Percentiles rank a stretch among this genome's conserved stretches.
phyloP scores from a whole-genome alignment of 306 rosid species.

The Quercus variabilis region DNA sequence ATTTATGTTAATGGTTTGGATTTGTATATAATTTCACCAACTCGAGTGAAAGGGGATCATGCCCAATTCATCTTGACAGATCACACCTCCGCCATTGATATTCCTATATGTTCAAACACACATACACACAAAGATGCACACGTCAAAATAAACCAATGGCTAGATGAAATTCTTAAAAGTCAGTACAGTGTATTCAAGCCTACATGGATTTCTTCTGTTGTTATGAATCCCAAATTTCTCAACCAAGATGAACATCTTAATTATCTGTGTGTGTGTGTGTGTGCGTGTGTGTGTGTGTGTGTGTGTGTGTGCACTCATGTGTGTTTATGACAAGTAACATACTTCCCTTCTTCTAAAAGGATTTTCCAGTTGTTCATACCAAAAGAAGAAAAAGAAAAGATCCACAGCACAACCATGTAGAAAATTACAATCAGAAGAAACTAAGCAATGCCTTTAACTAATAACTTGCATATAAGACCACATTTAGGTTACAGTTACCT shows the following conservation, averaged over 20 bases:
- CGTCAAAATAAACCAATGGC: not conserved
- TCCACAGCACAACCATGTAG: slow-evolving; percentile 5
- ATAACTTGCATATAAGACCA: slow-evolving; percentile 10
- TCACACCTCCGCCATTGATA: too few relatives aligned
- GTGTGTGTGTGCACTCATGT: too few relatives aligned
- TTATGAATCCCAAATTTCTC: slow-evolving; percentile 3
- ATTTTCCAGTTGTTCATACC: slow-evolving; percentile 1
- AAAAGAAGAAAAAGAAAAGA: not conserved
- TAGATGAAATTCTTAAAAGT: not conserved
- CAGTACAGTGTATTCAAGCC: not conserved
- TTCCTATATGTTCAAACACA: too few relatives aligned
- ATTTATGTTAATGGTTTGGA: too few relatives aligned
- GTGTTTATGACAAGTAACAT: too few relatives aligned
- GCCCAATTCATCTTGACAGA: too few relatives aligned
- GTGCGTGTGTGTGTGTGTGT: too few relatives aligned
- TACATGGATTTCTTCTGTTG: not conserved
- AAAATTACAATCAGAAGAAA: not conserved
- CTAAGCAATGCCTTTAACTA: not conserved
- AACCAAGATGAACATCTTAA: not conserved
- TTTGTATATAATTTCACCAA: too few relatives aligned
- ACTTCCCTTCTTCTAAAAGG: not conserved
- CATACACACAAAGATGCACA: too few relatives aligned
- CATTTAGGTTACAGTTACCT: slow-evolving; percentile 47
- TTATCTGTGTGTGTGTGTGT: too few relatives aligned
- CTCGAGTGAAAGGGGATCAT: too few relatives aligned